Evolutionary conservation across 108 stramenopile species (phyloP).

Genomic region (Nitzschia sp.): DNA sequence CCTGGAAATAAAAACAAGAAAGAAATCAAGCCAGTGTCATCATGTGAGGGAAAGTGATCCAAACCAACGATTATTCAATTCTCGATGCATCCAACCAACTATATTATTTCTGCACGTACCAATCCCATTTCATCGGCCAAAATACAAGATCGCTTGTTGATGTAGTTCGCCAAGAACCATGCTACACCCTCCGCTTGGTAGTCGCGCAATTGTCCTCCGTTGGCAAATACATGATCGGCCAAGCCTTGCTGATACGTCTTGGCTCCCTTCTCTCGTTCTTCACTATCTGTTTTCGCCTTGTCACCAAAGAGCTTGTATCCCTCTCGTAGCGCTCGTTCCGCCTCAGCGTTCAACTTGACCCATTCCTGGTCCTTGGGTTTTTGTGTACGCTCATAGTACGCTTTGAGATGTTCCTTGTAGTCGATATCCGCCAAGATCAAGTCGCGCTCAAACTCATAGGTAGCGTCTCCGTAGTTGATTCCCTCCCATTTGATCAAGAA

Average conservation of each 20-base stretch:
- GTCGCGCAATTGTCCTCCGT: constrained; percentile 85
- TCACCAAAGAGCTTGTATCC: constrained; percentile 78
- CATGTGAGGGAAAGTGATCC: not conserved
- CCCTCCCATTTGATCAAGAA: constrained; percentile 84
- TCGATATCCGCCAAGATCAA: constrained; percentile 78
- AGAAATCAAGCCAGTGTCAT: not conserved
- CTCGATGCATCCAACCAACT: not conserved
- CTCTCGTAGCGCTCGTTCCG: constrained; percentile 47
- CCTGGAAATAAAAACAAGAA: not conserved
- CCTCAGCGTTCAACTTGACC: constrained; percentile 8
- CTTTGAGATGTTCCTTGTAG: constrained; percentile 54
- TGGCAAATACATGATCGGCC: constrained; percentile 50
- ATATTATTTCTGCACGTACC: constrained; percentile 55
- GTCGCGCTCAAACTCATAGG: constrained; percentile 87
- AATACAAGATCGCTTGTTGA: constrained; percentile 79
- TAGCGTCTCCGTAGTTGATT: constrained; percentile 57
- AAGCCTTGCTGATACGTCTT: constrained; percentile 59
- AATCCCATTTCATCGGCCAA: constrained; percentile 97
- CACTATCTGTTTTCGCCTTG: constrained; percentile 20
- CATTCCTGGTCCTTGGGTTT: constrained; percentile 56
- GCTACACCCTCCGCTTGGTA: constrained; percentile 95
- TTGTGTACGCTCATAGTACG: constrained; percentile 44
- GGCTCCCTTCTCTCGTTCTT: constrained; percentile 42
- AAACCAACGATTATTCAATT: not conserved
- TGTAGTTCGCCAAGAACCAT: constrained; percentile 85